Conservation (phyloP, 192 early-diverging fungal genomes). For the Diversispora epigaea region DNA sequence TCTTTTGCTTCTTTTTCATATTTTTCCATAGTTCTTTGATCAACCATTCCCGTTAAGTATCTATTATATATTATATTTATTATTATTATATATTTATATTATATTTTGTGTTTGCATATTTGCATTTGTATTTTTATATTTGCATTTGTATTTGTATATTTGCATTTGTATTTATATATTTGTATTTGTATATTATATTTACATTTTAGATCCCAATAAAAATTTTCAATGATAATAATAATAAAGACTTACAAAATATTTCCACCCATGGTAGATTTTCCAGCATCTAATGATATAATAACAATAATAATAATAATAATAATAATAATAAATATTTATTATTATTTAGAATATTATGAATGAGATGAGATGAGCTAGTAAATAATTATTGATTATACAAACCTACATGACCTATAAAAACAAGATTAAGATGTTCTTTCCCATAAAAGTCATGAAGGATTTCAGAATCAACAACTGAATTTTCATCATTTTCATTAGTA, state of each 20-base stretch:
- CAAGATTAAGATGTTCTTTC: constrained; percentile 96
- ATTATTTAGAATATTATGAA: background rate
- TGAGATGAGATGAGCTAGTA: background rate
- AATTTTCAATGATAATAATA: background rate
- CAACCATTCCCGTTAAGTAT: constrained; percentile 96
- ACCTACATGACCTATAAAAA: constrained; percentile 99
- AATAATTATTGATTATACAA: constrained; percentile 32
- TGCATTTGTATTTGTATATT: constrained; percentile 4
- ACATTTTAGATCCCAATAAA: too few relatives aligned
- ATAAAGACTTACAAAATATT: constrained; percentile 78
- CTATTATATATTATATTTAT: constrained; percentile 36
- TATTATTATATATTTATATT: too few relatives aligned
- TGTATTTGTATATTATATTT: too few relatives aligned
- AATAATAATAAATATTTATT: background rate
- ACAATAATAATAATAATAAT: constrained; percentile 12
- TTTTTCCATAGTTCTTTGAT: constrained; percentile 99
- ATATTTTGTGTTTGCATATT: constrained; percentile 4
- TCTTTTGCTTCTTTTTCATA: constrained; percentile 99
- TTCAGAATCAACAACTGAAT: constrained; percentile 58
- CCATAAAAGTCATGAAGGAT: constrained; percentile 67
- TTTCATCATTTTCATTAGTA: constrained; percentile 47
- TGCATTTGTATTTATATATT: background rate
- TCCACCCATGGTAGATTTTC: constrained; percentile 99
- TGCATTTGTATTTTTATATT: background rate
- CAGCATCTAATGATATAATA: constrained; percentile 58